Evolutionary conservation across 1,139 yeast species (phyloP), one percentile per base, ranked within the genome.

Genomic region (Pichiaceae sp.): DNA sequence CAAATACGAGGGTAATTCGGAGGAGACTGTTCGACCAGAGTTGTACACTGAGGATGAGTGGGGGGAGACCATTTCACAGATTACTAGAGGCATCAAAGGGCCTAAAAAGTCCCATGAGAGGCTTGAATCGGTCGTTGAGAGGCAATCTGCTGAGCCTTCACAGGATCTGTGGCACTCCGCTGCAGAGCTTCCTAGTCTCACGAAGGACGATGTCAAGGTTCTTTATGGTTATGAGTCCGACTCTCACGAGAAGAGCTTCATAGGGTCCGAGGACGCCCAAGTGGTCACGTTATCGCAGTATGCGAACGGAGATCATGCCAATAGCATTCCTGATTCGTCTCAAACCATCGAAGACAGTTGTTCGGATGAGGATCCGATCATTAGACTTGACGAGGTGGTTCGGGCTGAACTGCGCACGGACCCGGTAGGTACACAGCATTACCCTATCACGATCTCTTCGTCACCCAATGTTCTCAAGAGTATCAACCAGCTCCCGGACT

Each of bases 21-120:
- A 40, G 3, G 32, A 31, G 6, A n/a, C 15, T 8, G 18, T 12
- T 29, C 26, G 11, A 18, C 18, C 2, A 29, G 31, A 4, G 17
- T 32, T 50, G 3, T 50, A 47, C 25, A 32, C 47, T 3, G 41
- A 42, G 31, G 43, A 42, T 4, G 54, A 50, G 34, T 50, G 54
- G 54, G 21, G 24, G 4, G 26, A 40, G 17, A 51, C 44, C 5
- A 31, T 45, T n/a, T 21, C 38, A 6, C 42, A 33, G 21, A 46
- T 50, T 23, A 38, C 33, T 21, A 15, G 25, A 8, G 40, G 35
- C 8, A 38, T 49, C 21, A 50, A 51, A 4, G 38, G 41, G 12
- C 18, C 31, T 6, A 17, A 4, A 7, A 20, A 33, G n/a, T 12
- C 17, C 11, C 19, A 17, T 7, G 14, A 14, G 35, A 33, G 14